Evolutionary conservation across 2,329 filamentous ascomycete species (phyloP), one percentile per base, ranked within the genome.

Genomic region (Colletotrichum noveboracense): DNA sequence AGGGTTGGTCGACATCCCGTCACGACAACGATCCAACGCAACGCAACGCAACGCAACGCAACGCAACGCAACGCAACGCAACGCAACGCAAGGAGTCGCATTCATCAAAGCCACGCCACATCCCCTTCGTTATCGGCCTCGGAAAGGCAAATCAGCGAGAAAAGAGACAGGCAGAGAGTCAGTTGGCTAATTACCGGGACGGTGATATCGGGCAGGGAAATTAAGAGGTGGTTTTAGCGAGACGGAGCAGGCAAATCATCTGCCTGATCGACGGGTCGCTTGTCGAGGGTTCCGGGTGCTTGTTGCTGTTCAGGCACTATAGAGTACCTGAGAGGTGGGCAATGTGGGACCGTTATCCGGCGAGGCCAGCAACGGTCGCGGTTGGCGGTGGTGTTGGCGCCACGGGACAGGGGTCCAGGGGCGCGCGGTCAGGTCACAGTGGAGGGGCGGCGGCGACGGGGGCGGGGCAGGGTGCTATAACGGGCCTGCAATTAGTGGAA

Each of bases 401-500:
- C 16, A 58, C 13, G 21, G 55, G 55, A 24, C 26, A 58, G 21
- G 55, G 55, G 4, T 26, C n/a, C 32, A 43, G 62, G 21, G 24
- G 34, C 34, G 64, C 24, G 24, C 43, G 24, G 64, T n/a, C n/a
- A 67, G n/a, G 28, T 52, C 62, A 48, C 18, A 30, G 21, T 18
- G 21, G 66, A 60, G 52, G 21, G 18, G 55, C 38, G 10, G 38
- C n/a, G 21, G n/a, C 28, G 55, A 52, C 71, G 55, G 68, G 52
- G 69, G 61, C 30, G 61, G 73, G 70, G 69, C 56, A 26, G 43
- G 21, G 62, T 43, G 43, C 52, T 68, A 68, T 56, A 55, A 68
- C 43, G 56, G 73, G 56, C 55, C 55, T 67, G 73, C 73, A 75
- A 75, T 75, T 75, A 73, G 64, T 34, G 48, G 56, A 43, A 70